phyloP scores from a whole-genome alignment of 148 eudicot species.

The Nepenthes gracilis region DNA sequence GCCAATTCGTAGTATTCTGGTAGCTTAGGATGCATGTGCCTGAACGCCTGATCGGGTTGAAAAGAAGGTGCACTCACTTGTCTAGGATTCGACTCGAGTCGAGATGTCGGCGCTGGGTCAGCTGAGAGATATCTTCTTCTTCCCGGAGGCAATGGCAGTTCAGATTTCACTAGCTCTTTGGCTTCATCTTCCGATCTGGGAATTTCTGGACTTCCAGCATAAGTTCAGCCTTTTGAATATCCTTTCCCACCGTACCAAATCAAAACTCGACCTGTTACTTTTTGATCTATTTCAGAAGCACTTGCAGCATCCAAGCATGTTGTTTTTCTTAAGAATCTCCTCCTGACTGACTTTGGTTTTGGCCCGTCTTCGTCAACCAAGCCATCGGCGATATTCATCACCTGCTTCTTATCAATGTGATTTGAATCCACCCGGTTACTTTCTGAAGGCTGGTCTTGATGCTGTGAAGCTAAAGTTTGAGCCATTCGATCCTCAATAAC shows the following conservation, averaged over 20 bases:
- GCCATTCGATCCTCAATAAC: no score
- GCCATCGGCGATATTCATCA: constrained; percentile 4
- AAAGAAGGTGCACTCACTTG: constrained; percentile 27
- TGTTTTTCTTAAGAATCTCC: constrained; percentile 21
- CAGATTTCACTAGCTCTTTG: constrained; percentile 4
- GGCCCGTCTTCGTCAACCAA: constrained; percentile 16
- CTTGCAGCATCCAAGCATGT: background rate
- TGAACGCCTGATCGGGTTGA: constrained; percentile 11
- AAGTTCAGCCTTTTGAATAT: background rate
- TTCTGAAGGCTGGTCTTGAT: background rate
- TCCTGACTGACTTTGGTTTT: constrained; percentile 61
- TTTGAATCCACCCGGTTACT: background rate
- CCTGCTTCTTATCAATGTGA: background rate
- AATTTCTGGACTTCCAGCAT: constrained; percentile 2
- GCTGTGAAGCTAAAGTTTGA: no score
- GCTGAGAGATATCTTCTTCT: constrained; percentile 19
- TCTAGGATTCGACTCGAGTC: constrained; percentile 10
- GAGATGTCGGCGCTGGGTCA: constrained; percentile 7
- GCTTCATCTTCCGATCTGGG: constrained; percentile 8
- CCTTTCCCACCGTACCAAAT: background rate
- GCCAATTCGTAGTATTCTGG: constrained; percentile 59
- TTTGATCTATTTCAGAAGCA: background rate
- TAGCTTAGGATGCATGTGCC: constrained; percentile 43
- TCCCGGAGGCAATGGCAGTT: constrained; percentile 30
- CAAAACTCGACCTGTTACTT: background rate